These are phyloP conservation scores for Closterium sp. DNA, from an alignment of 139 green algal species.

Conservation along the genomic window DNA sequence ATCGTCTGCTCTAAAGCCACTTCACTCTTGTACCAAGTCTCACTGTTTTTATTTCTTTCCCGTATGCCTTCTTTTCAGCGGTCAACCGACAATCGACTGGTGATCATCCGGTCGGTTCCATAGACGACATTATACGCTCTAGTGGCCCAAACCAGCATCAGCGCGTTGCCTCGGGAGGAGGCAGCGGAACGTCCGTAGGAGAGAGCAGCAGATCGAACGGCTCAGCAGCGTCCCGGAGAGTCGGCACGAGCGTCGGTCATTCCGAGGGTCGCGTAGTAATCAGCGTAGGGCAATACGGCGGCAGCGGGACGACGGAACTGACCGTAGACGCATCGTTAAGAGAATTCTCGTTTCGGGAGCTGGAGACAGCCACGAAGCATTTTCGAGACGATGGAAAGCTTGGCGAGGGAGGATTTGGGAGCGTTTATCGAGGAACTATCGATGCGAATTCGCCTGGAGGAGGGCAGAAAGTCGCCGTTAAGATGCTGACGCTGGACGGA, in stretches of 20 bases:
- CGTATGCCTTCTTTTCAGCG: background rate
- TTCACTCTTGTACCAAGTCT: background rate
- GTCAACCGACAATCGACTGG: background rate
- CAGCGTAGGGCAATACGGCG: background rate
- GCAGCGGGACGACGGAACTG: background rate
- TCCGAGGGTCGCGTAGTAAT: background rate
- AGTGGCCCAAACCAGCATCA: background rate
- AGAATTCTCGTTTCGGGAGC: slow-evolving; percentile 33
- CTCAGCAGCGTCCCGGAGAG: background rate
- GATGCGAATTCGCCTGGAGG: background rate
- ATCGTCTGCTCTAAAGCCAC: background rate
- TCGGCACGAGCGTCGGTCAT: background rate
- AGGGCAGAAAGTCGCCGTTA: slow-evolving; percentile 31
- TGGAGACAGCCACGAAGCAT: slow-evolving; percentile 16
- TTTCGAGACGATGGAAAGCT: slow-evolving; percentile 35
- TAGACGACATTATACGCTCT: background rate
- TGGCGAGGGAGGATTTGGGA: slow-evolving; percentile 46
- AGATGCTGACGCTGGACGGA: slow-evolving; percentile 36
- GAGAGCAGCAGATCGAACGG: background rate
- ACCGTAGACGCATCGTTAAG: background rate
- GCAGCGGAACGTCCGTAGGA: background rate
- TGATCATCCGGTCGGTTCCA: background rate
- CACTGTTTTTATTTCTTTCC: background rate
- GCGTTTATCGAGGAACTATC: slow-evolving; percentile 25
- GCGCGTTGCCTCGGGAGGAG: background rate